These are phyloP conservation scores for Lentinula guzmanii DNA, from an alignment of 768 basidiomycete genomes.

Conservation along the genomic window DNA sequence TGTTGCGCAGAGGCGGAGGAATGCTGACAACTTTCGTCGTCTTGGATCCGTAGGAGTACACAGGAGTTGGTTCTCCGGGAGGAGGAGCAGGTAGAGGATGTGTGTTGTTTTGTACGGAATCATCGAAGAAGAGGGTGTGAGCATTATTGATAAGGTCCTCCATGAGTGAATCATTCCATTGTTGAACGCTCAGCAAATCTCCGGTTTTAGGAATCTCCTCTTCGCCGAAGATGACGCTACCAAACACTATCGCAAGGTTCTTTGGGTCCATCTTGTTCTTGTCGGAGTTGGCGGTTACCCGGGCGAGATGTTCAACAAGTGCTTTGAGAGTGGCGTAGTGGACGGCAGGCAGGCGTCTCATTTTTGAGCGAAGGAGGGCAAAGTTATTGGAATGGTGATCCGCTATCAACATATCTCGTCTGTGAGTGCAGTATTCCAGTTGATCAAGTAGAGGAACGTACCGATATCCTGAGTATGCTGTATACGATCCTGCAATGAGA, in stretches of 20 bases:
- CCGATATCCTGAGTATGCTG: slow-evolving; percentile 77
- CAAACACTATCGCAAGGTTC: slow-evolving; percentile 90
- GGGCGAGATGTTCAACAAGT: slow-evolving; percentile 75
- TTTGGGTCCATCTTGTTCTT: slow-evolving; percentile 93
- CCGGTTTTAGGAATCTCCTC: slow-evolving; percentile 79
- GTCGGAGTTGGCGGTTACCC: slow-evolving; percentile 57
- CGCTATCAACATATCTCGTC: slow-evolving; percentile 33
- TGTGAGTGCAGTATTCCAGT: neutral
- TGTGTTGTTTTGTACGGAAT: slow-evolving; percentile 18
- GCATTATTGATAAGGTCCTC: slow-evolving; percentile 80
- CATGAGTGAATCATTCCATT: slow-evolving; percentile 65
- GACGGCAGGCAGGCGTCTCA: slow-evolving; percentile 74
- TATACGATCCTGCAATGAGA: slow-evolving; percentile 72
- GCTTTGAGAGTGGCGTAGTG: slow-evolving; percentile 83
- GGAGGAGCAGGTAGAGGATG: slow-evolving; percentile 75
- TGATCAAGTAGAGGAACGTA: slow-evolving; percentile 20
- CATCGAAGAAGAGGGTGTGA: slow-evolving; percentile 61
- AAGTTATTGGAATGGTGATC: slow-evolving; percentile 70
- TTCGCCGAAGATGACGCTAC: slow-evolving; percentile 85
- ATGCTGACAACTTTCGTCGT: slow-evolving; percentile 60
- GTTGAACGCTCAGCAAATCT: slow-evolving; percentile 72
- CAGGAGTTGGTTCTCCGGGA: slow-evolving; percentile 51
- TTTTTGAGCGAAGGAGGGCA: slow-evolving; percentile 76
- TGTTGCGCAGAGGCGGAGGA: slow-evolving; percentile 23
- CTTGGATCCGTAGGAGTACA: slow-evolving; percentile 63